Percentiles rank a stretch among this genome's conserved stretches.
Conservation (phyloP, 352 stramenopile species). For the Phytophthora capsici region DNA sequence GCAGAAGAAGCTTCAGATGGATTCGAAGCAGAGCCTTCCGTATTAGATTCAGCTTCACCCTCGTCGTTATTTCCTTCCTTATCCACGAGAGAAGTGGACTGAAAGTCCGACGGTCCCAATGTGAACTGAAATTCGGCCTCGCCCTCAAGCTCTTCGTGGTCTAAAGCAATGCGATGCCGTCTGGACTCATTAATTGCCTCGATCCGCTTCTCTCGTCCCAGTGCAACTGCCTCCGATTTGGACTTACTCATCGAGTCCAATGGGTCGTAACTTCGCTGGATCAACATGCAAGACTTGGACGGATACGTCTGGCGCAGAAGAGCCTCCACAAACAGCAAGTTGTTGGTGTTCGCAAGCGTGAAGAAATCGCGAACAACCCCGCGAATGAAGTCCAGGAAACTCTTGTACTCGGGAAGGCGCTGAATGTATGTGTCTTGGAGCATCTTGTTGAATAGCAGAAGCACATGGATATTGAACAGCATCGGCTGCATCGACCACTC, state of each 20-base stretch:
- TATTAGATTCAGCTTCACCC: conserved; percentile 34
- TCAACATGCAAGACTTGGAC: conserved; percentile 67
- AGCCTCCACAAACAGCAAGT: conserved; percentile 79
- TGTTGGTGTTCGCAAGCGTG: conserved; percentile 77
- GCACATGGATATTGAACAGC: conserved; percentile 85
- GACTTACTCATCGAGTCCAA: conserved; percentile 70
- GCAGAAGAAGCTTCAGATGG: conserved; percentile 10
- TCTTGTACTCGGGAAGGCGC: conserved; percentile 60
- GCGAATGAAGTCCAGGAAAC: conserved; percentile 83
- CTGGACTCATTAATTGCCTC: conserved; percentile 68
- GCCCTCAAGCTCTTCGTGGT: conserved; percentile 80
- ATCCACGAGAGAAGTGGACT: conserved; percentile 55
- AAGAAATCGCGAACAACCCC: conserved; percentile 84
- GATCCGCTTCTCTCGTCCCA: conserved; percentile 65
- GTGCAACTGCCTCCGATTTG: conserved; percentile 62
- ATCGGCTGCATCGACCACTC: conserved; percentile 88
- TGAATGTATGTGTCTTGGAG: conserved; percentile 82
- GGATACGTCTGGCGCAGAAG: conserved; percentile 78
- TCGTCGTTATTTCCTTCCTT: conserved; percentile 44
- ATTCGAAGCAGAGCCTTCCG: conserved; percentile 6
- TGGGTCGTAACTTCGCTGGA: conserved; percentile 81
- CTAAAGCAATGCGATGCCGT: conserved; percentile 71
- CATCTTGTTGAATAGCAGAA: conserved; percentile 85
- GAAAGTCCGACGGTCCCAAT: conserved; percentile 66
- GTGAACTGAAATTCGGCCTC: conserved; percentile 84